phyloP scores from a whole-genome alignment of 192 early-diverging fungal genomes.

The Irineochytrium annulatum region DNA sequence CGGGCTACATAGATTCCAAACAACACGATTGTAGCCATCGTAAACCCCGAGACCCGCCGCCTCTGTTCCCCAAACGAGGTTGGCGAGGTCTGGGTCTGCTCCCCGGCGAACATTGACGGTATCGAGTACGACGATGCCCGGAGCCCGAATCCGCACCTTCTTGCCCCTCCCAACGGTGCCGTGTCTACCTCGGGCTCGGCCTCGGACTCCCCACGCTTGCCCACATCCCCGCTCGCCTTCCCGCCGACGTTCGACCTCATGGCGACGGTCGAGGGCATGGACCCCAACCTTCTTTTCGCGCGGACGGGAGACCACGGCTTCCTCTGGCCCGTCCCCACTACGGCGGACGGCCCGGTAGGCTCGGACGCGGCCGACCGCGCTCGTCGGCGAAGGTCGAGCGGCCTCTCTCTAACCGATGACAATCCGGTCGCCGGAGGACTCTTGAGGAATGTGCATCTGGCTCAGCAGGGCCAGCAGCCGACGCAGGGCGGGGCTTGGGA shows the following conservation, averaged over 20 bases:
- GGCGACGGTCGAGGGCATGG: conserved; percentile 50
- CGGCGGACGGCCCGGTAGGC: conserved; percentile 46
- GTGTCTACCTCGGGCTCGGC: too few species aligned
- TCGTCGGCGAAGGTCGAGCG: background rate
- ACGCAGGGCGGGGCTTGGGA: conserved; percentile 14
- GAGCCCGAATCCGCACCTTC: conserved; percentile 14
- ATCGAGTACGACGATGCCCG: conserved; percentile 11
- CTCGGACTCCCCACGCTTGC: too few species aligned
- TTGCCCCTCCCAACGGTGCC: too few species aligned
- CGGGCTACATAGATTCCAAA: conserved; percentile 51
- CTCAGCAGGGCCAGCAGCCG: too few species aligned
- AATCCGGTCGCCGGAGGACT: background rate
- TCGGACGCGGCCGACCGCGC: background rate
- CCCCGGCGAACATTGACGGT: conserved; percentile 46
- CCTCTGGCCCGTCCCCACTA: conserved; percentile 65
- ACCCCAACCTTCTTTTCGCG: conserved; percentile 60
- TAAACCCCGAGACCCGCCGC: conserved; percentile 70
- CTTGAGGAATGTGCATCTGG: too few species aligned
- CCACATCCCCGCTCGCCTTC: background rate
- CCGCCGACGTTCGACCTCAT: conserved; percentile 2
- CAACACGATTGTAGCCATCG: conserved; percentile 79
- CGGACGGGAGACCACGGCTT: conserved; percentile 83
- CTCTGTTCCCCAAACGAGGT: conserved; percentile 65
- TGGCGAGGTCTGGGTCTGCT: conserved; percentile 86
- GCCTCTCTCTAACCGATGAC: background rate